Evolutionary conservation across 495 filamentous ascomycete genomes (phyloP).

Genomic region (Endocarpon pusillum): DNA sequence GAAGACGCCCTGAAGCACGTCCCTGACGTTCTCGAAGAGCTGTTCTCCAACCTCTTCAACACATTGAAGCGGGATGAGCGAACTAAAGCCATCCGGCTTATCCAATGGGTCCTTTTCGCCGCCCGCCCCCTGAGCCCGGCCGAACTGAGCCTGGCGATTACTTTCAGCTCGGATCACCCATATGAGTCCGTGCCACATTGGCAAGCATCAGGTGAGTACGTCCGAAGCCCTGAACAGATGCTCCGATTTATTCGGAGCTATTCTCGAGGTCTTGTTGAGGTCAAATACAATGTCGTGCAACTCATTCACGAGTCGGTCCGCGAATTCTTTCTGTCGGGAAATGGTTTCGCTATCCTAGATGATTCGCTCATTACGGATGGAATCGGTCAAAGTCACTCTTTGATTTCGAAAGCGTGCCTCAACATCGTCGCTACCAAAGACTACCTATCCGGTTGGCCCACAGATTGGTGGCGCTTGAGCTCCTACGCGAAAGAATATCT

Average conservation of each 20-base stretch:
- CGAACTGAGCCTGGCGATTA: neutral
- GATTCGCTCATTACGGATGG: no score
- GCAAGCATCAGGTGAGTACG: neutral
- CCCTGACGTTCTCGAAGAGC: neutral
- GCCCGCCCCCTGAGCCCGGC: neutral
- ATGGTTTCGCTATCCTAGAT: no score
- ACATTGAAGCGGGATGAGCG: neutral
- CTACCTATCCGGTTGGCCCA: no score
- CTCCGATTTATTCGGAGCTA: neutral
- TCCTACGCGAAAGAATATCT: no score
- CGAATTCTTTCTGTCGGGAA: constrained; percentile 24
- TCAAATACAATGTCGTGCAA: constrained; percentile 18
- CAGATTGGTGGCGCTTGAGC: no score
- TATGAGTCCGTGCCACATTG: neutral
- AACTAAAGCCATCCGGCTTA: neutral
- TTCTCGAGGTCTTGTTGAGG: neutral
- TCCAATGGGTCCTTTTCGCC: neutral
- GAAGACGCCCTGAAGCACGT: neutral
- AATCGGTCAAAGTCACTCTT: no score
- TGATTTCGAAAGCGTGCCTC: no score
- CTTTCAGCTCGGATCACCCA: neutral
- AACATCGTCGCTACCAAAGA: no score
- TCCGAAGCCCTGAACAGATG: neutral
- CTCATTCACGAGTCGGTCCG: constrained; percentile 33
- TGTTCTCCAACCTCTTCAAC: neutral